phyloP scores from a whole-genome alignment of 1,284 basidiomycete species.

The Entoloma clypeatum region DNA sequence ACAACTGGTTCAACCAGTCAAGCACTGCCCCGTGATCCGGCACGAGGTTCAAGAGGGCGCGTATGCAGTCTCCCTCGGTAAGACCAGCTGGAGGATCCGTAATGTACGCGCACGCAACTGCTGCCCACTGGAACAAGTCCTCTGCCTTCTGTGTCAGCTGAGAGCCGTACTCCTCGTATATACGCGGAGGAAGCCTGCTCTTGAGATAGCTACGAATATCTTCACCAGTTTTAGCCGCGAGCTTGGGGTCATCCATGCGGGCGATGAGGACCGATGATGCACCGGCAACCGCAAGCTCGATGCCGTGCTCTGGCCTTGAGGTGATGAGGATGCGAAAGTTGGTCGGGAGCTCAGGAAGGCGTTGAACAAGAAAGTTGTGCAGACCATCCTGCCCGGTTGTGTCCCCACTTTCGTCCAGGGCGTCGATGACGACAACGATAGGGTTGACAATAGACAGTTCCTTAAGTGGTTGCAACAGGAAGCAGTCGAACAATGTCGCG shows the following conservation, averaged over 20 bases:
- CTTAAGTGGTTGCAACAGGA: conserved; percentile 5
- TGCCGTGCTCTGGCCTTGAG: too few relatives aligned
- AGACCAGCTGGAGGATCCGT: conserved; percentile 1
- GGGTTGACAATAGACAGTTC: conserved; percentile 15
- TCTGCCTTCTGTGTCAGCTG: conserved; percentile 16
- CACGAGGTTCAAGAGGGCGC: neutral
- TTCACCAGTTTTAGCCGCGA: neutral
- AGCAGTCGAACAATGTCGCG: neutral
- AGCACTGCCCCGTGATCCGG: neutral
- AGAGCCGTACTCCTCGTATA: neutral
- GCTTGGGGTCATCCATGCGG: neutral
- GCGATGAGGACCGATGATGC: neutral
- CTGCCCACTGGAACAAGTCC: conserved; percentile 26
- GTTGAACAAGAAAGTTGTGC: too few relatives aligned
- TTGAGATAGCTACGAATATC: neutral
- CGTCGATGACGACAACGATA: too few relatives aligned
- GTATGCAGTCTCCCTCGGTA: conserved; percentile 1
- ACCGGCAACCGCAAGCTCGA: conserved; percentile 13
- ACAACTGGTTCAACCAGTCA: conserved; percentile 6
- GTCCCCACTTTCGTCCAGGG: too few relatives aligned
- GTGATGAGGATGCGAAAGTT: too few relatives aligned
- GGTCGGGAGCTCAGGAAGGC: too few relatives aligned
- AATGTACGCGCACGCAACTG: conserved; percentile 16
- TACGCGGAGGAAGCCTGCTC: neutral
- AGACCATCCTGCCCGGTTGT: too few relatives aligned